A percentile compares a stretch with the other conserved stretches of the same genome.
Conservation (phyloP, 345 rosid species). For the Firmiana major region DNA sequence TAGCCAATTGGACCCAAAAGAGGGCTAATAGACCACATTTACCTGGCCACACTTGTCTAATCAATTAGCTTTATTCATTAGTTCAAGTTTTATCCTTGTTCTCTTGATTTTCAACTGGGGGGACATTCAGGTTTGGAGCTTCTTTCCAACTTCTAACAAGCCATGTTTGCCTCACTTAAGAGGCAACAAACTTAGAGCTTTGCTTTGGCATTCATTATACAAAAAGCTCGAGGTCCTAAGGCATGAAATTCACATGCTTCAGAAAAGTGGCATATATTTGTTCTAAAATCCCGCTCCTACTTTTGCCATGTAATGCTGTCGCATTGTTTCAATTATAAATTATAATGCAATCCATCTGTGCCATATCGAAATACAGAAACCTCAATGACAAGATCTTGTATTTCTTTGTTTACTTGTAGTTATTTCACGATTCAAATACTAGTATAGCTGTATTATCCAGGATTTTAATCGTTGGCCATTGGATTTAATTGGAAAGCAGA, state of each 20-base stretch:
- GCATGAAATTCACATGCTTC: background rate
- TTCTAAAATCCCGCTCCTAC: background rate
- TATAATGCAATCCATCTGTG: background rate
- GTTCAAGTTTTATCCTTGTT: slow-evolving; percentile 21
- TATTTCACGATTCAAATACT: too few species aligned
- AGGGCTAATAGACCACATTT: slow-evolving; percentile 17
- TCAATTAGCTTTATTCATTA: slow-evolving; percentile 4
- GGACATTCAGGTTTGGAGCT: background rate
- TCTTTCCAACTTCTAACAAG: background rate
- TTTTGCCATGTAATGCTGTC: background rate
- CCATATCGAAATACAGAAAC: background rate
- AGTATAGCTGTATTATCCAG: too few species aligned
- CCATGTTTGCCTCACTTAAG: background rate
- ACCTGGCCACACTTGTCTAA: slow-evolving; percentile 30
- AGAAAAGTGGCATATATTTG: background rate
- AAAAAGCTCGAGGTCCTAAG: background rate
- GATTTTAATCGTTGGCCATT: too few species aligned
- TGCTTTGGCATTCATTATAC: background rate
- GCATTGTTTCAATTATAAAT: too few species aligned
- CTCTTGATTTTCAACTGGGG: slow-evolving; percentile 35
- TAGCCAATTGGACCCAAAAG: slow-evolving; percentile 22
- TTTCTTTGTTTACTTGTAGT: background rate
- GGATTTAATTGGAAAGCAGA: background rate
- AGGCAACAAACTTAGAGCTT: background rate
- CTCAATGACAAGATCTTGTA: background rate